Conservation (phyloP, 2,329 filamentous ascomycete species). For the Penicillium sp. region DNA sequence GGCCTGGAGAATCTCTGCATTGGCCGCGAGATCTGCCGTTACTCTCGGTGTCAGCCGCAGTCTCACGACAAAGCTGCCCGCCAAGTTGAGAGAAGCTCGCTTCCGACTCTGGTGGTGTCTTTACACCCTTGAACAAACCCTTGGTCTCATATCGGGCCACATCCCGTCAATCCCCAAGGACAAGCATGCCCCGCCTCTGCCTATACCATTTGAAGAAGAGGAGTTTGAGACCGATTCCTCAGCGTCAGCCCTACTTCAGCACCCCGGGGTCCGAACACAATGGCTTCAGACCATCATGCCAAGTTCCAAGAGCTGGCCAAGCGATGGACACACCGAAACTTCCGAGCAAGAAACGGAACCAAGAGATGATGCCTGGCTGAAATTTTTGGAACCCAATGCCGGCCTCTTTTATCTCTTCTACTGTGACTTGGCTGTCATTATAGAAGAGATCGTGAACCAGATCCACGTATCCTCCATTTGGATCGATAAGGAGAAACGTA, state of each 20-base stretch:
- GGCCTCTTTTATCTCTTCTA: slow-evolving; percentile 8
- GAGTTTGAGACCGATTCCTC: slow-evolving; percentile 3
- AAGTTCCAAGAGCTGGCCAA: slow-evolving; percentile 1
- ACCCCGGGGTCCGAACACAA: not conserved
- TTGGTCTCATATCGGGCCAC: slow-evolving; percentile 1
- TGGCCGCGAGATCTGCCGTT: slow-evolving; percentile 1
- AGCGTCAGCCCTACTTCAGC: slow-evolving; percentile 1
- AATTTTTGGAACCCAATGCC: not conserved
- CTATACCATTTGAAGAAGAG: slow-evolving; percentile 5
- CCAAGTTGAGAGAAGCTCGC: slow-evolving; percentile 2
- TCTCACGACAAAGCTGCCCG: not conserved
- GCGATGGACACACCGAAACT: not conserved
- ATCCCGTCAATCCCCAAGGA: slow-evolving; percentile 2
- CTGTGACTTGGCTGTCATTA: slow-evolving; percentile 5
- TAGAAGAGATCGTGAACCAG: slow-evolving; percentile 5
- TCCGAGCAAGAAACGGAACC: not conserved
- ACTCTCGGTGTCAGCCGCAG: not conserved
- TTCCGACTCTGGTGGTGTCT: slow-evolving; percentile 7
- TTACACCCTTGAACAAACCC: slow-evolving; percentile 2
- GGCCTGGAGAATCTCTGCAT: slow-evolving; percentile 5
- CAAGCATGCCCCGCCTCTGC: not conserved
- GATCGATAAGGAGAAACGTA: not conserved
- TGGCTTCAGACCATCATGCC: slow-evolving; percentile 6
- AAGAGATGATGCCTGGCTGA: slow-evolving; percentile 6
- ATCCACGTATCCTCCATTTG: slow-evolving; percentile 1